Base-by-base conservation (phyloP, 2,329 filamentous ascomycete genomes). In the Microdochium trichocladiopsis region DNA sequence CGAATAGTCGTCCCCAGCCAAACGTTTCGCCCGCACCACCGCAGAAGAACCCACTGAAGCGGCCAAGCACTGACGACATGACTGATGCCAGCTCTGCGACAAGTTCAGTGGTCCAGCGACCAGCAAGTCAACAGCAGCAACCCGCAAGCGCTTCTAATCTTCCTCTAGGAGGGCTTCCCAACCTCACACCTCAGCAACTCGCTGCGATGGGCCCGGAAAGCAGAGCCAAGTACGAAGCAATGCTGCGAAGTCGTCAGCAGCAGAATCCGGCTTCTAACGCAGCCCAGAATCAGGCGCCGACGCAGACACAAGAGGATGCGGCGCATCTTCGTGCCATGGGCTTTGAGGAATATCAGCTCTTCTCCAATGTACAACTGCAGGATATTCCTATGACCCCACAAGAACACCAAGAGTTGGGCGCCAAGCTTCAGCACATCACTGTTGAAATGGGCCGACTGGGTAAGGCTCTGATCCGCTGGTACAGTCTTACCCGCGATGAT, bases 321-420 rank as follows among this genome's bases (percentile, higher is more conserved):
- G 54, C 58, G 18, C 63, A 63, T 3, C 59, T 72, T 3, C 61
- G 60, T 52, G 24, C 55, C 0, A 65, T 72, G 22, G 60, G 61
- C 0, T 54, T 55, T 3, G 68, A 72, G 41, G 64, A 66, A 41
- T 58, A 71, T 48, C 63, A 63, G 14, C 62, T 68, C 6, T 68
- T 69, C 16, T 47, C 59, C 14, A 66, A 70, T 50, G 74, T 79
- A 50, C 60, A 63, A 3, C 67, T 74, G 57, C 61, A 66, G 0
- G 73, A 77, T n/a, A 72, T 80, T 28, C 62, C 64, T 0, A 77
- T 81, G 75, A 68, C 61, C 3, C 63, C 66, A 0, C 67, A 75
- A 14, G 72, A 78, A 52, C 66, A 72, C 50, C 60, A 63, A 5
- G 74, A 80, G 18, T 74, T 72, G 1, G 67, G 66, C 9, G 57